Base-by-base conservation (phyloP, 805 yeast genomes). In the Starmerella khaoyaiensis region DNA sequence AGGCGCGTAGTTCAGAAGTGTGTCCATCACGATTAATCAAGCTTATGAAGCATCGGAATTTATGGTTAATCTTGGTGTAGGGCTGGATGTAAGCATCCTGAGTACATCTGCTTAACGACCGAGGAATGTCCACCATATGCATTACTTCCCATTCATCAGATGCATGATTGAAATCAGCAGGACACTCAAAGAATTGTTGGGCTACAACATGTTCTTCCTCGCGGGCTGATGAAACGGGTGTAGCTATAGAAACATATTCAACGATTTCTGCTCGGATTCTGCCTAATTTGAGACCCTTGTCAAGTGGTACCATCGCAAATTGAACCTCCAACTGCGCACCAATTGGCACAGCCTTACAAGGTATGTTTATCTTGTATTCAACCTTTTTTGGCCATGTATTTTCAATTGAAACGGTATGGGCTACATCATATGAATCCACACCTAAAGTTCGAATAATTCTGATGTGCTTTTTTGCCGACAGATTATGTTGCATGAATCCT, bases 341-440 rank as follows among this genome's bases (percentile, higher is more conserved):
- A 29, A 90, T 76, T 0, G 97, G 93, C 18, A 83, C 70, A 0
- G 96, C 94, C 51, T 81, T 77, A 19, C 82, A 67, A 0, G 97
- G 96, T 5, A 81, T 75, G 36, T 81, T 78, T 41, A 90, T 73
- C 3, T 83, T 71, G 56, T 87, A 87, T 52, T 87, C 96, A 22
- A 87, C 82, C 55, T 90, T 90, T 31, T 74, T 64, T 2, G 97
- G 96, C 97, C 97, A 87, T 1, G 86, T 76, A 55, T 87, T 87
- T 53, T 84, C 94, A 22, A 87, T 93, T 0, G 93, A 81, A 49
- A 86, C 80, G 0, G 97, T 82, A 57, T 87, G 96, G 0, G 93
- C 69, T 18, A 84, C 64, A 51, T 90, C 97, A 3, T 80, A 70
- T 1, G 93, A 71, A 56, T 87, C 97, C 0, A 93, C 71, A 2